These are phyloP conservation scores for Pythium phragmiticola DNA, from an alignment of 352 stramenopile genomes.

Conservation along the genomic window DNA sequence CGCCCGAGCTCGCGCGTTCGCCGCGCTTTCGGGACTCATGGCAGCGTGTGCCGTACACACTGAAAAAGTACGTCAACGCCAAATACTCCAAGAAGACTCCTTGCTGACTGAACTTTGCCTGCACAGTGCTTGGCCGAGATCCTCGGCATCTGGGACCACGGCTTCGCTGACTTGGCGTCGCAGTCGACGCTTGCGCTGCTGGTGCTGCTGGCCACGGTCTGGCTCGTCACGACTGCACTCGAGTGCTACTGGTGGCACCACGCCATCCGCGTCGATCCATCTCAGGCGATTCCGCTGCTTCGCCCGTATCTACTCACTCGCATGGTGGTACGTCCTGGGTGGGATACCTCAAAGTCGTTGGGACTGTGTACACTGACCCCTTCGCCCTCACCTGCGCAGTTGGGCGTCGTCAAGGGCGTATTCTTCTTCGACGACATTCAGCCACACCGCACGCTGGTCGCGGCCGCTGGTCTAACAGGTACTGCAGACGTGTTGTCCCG, in stretches of 20 bases:
- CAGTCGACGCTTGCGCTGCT: constrained; percentile 5
- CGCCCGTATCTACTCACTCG: constrained; percentile 12
- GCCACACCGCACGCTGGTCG: not conserved
- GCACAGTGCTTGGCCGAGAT: constrained; percentile 13
- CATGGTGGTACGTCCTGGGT: constrained; percentile 5
- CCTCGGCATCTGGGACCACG: constrained; percentile 4
- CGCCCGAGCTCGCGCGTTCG: constrained; percentile 27
- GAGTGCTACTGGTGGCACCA: constrained; percentile 26
- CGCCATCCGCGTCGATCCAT: constrained; percentile 12
- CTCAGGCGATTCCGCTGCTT: not conserved
- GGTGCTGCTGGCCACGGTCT: constrained; percentile 9
- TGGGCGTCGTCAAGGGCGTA: constrained; percentile 15
- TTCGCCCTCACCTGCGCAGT: not conserved
- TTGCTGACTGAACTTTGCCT: not conserved
- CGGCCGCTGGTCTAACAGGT: constrained; percentile 10
- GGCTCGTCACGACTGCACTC: constrained; percentile 14
- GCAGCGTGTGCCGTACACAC: constrained; percentile 29
- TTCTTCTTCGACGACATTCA: constrained; percentile 26
- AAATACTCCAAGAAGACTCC: not conserved
- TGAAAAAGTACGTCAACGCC: constrained; percentile 32
- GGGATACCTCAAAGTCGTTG: not conserved
- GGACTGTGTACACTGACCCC: not conserved
- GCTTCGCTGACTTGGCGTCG: not conserved
- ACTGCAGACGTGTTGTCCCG: not conserved
- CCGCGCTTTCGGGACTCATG: constrained; percentile 28